Percentiles rank a stretch among this genome's conserved stretches.
Conservation (phyloP, 805 yeast species). For the Monosporozyma servazzii region DNA sequence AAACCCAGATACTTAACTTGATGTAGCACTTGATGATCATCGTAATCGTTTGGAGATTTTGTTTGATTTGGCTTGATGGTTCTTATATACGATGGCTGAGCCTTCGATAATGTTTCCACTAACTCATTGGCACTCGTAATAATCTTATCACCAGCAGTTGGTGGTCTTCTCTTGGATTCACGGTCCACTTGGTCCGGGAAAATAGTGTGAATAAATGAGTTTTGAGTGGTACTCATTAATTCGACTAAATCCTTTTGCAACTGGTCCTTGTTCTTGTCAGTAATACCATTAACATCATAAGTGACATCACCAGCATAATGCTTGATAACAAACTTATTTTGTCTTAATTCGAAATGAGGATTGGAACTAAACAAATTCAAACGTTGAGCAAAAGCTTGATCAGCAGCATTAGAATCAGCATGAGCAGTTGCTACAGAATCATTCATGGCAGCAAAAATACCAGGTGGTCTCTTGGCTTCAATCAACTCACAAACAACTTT, state of each 20-base stretch:
- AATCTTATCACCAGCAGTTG: constrained; percentile 93
- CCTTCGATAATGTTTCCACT: constrained; percentile 78
- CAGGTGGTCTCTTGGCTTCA: constrained; percentile 91
- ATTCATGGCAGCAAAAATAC: constrained; percentile 89
- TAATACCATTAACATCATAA: constrained; percentile 80
- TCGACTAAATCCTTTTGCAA: constrained; percentile 82
- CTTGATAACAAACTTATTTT: constrained; percentile 77
- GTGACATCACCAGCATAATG: constrained; percentile 99
- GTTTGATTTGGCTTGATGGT: constrained; percentile 96
- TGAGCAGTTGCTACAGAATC: constrained; percentile 98
- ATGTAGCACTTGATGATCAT: constrained; percentile 80
- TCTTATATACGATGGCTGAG: constrained; percentile 94
- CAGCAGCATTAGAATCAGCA: constrained; percentile 94
- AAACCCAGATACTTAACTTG: constrained; percentile 93
- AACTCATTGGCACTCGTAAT: constrained; percentile 83
- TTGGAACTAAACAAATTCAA: constrained; percentile 73
- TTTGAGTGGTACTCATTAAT: constrained; percentile 60
- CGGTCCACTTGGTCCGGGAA: constrained; percentile 61
- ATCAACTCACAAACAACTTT: constrained; percentile 94
- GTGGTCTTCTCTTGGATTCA: constrained; percentile 74
- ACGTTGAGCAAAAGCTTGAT: constrained; percentile 89
- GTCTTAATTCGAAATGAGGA: constrained; percentile 83
- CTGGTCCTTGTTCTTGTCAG: constrained; percentile 95
- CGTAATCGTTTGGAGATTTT: constrained; percentile 83
- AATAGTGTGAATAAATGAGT: constrained; percentile 47